A percentile compares a stretch with the other conserved stretches of the same genome.
phyloP scores from a whole-genome alignment of 2,329 filamentous ascomycete genomes.

The Fusarium falciforme region DNA sequence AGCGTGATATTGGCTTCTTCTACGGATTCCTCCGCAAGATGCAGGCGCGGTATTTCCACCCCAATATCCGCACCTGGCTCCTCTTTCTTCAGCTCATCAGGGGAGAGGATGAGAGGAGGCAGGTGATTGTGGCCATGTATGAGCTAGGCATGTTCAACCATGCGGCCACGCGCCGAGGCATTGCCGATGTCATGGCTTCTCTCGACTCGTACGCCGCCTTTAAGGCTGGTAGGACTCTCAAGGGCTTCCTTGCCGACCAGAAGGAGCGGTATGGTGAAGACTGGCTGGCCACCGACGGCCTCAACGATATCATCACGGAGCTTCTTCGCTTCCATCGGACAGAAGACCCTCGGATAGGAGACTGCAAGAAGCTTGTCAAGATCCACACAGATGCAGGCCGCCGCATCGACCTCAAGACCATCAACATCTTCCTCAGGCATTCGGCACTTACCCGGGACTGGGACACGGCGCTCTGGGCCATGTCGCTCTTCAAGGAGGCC shows the following conservation, averaged over 20 bases:
- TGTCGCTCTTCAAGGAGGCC: constrained; percentile 34
- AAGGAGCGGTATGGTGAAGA: constrained; percentile 56
- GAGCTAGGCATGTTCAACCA: constrained; percentile 56
- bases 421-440: constrained; percentile 54
- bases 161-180: constrained; percentile 48
- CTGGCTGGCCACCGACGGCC: constrained; percentile 56
- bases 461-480: constrained; percentile 47
- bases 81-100: constrained; percentile 65
- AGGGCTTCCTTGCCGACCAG: constrained; percentile 55
- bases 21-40: constrained; percentile 55
- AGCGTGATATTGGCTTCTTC: constrained; percentile 56
- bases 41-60: constrained; percentile 51
- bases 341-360: constrained; percentile 35
- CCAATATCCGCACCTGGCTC: constrained; percentile 61
- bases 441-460: constrained; percentile 45
- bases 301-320: constrained; percentile 56
- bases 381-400: constrained; percentile 38
- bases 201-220: constrained; percentile 57
- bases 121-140: constrained; percentile 60
- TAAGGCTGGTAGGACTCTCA: constrained; percentile 48
- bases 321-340: constrained; percentile 53
- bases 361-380: constrained; percentile 45
- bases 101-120: constrained; percentile 65
- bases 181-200: constrained; percentile 57
- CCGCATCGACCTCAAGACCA: constrained; percentile 46